Base-by-base conservation (phyloP, 2,329 filamentous ascomycete genomes). In the Hawksworthiomyces lignivorus region DNA sequence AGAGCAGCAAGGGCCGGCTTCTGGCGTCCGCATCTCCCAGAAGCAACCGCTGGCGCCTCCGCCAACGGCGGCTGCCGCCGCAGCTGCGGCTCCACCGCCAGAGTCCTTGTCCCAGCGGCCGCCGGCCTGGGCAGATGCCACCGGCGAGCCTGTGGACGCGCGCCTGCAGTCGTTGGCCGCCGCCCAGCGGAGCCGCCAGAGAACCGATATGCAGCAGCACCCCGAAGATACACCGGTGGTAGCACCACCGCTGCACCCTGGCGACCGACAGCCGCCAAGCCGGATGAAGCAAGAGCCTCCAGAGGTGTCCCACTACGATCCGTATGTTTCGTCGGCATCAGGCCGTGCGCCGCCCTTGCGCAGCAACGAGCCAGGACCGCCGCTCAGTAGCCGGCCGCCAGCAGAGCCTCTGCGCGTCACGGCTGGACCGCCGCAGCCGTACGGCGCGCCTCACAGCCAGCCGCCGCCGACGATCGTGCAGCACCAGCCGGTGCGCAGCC, bases 111-210 rank as follows among this genome's bases (percentile, higher is more conserved):
- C 22, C 20, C 44, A 21, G 58, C 58, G 26, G 50, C 57, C 24
- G 26, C 39, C 36, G 47, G 55, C n/a, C 28, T 47, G 45, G 48
- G 45, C 39, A 11, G 40, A 42, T 18, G 7, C 43, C 5, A 26
- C 27, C 3, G 44, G 22, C 38, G 50, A 50, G 8, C 43, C 40
- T 3, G 48, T 50, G 10, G 50, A 52, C 24, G 43, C 55, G 33
- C 56, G 62, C 48, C 50, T 56, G 41, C 55, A 67, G 40, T 42
- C 56, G 49, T 55, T 64, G 45, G 49, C n/a, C n/a, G n/a, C n/a
- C n/a, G n/a, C 54, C n/a, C 58, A 57, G 27, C 55, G 58, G 28
- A 55, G 55, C 27, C 52, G 53, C 12, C 55, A 57, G 33, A 39
- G 59, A 18, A 32, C 36, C 17, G 57, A 63, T 42, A 18, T 54